Evolutionary conservation across 2,329 filamentous ascomycete species (phyloP), one percentile per base, ranked within the genome.

Genomic region (Sphaerulina musiva): DNA sequence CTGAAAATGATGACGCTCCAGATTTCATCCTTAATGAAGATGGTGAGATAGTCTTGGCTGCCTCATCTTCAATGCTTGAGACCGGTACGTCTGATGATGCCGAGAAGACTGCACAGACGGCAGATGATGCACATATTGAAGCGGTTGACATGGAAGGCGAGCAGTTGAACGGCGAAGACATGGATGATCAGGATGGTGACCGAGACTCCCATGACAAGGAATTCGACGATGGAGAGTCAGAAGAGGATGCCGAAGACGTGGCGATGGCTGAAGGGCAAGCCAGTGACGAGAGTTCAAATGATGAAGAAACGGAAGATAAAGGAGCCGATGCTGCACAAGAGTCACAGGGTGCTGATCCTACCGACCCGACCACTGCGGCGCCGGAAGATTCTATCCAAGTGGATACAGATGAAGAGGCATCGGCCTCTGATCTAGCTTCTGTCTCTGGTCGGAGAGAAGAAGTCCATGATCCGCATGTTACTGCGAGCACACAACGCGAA

Each of bases 31-130:
- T 51, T 7, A 44, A 31, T 14, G 31, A 38, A 14, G 42, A 51
- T 29, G 48, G 48, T 31, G 41, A 51, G 41, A 43, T 51, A 29
- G 48, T 51, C 6, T 10, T 51, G 42, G 41, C 20, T 12, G 26
- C 8, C 17, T 12, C 17, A 10, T 11, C 20, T 12, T 44, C 42
- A 10, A 5, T 26, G 7, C 3, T 7, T 20, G 42, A 44, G 8
- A 26, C 8, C 12, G 11, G 14, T 10, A 2, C 31, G 12, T 14
- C 14, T n/a, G 34, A 29, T 42, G 20, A 17, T 17, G 9, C 17
- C 9, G 9, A 42, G 17, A 6, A 17, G 40, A 14, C 8, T 23
- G 20, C 20, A 10, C 12, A 23, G 11, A 42, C 14, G 8, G 40
- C 40, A 17, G 40, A 6, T 4, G 40, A 42, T 11, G 10, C 34